Evolutionary conservation across 1,284 basidiomycete species (phyloP), one percentile per base, ranked within the genome.

Genomic region (Rhodotorula mucilaginosa): DNA sequence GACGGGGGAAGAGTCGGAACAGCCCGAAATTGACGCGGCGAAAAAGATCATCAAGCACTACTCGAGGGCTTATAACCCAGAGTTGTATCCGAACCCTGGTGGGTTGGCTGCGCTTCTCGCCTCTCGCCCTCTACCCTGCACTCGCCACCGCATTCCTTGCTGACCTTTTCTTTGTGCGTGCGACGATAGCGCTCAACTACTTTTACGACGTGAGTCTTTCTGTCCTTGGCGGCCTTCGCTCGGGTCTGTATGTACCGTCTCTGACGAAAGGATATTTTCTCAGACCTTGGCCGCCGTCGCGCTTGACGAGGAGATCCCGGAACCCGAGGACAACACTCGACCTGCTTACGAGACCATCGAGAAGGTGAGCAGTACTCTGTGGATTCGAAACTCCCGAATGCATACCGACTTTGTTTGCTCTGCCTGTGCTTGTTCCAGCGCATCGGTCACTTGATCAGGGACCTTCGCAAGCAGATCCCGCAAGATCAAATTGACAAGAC

Each of bases 1-100:
- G 4, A 67, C 67, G 29, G 59, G 76, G 23, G 61, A 58, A 16
- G 49, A 62, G 8, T 29, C 56, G 8, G 65, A 62, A 23, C 69
- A 76, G 57, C 70, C 78, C 89, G 93, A 92, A 71, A 86, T 87
- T 67, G 86, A 89, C 1, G 84, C 85, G 19, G 93, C 93, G 59
- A 84, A 84, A 74, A 84, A 85, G 65, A 88, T 93, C 84, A 88
- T 98, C 65, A 87, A 88, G 78, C 90, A 91, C 79, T 83, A 95
- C 52, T 87, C 86, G 52, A 84, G 92, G 73, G 82, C 86, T 65
- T 98, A 97, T 83, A 86, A 89, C 39, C 91, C 94, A 3, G 92
- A 96, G 79, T 88, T 88, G 44, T 94, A 92, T 80, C 93, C 93
- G 2, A 99, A 98, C 81, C 96, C 96, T 76, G 86, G 93, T 93